Conservation (phyloP, 768 basidiomycete species). For the Ramaria sp. region DNA sequence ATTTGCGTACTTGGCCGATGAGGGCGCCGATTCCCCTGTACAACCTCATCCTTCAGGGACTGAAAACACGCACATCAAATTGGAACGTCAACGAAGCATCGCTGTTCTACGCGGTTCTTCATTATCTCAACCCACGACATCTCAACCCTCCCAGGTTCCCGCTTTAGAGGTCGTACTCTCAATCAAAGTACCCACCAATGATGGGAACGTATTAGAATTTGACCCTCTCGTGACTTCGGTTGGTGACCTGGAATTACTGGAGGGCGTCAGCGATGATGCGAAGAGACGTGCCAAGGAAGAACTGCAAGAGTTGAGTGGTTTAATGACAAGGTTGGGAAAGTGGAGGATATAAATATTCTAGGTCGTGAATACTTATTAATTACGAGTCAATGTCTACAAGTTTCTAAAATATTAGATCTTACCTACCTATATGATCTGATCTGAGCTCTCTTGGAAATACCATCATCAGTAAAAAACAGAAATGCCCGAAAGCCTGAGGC, state of each 20-base stretch:
- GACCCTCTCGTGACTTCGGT: conserved; percentile 72
- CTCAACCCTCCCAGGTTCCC: conserved; percentile 5
- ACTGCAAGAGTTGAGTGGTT: conserved; percentile 45
- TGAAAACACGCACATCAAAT: conserved; percentile 7
- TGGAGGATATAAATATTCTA: conserved; percentile 43
- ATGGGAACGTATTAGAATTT: conserved; percentile 77
- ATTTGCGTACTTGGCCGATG: conserved; percentile 33
- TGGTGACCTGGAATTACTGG: conserved; percentile 58
- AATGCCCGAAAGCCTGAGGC: no score
- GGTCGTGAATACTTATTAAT: not conserved
- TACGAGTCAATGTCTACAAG: not conserved
- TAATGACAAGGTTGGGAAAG: conserved; percentile 64
- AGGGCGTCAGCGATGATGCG: conserved; percentile 70
- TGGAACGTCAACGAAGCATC: conserved; percentile 14
- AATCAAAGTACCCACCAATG: conserved; percentile 52
- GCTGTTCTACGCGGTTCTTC: conserved; percentile 3
- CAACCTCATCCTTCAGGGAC: conserved; percentile 15
- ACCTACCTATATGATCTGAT: no score
- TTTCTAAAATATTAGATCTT: no score
- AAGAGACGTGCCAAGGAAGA: conserved; percentile 76
- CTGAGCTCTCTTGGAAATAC: no score
- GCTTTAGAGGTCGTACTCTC: conserved; percentile 13
- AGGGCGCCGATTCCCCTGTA: conserved; percentile 19
- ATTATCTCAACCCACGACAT: conserved; percentile 1
- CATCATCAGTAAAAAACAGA: no score